A percentile compares a stretch with the other conserved stretches of the same genome.
Conservation (phyloP, 768 basidiomycete species). For the Lactarius tabidus region DNA sequence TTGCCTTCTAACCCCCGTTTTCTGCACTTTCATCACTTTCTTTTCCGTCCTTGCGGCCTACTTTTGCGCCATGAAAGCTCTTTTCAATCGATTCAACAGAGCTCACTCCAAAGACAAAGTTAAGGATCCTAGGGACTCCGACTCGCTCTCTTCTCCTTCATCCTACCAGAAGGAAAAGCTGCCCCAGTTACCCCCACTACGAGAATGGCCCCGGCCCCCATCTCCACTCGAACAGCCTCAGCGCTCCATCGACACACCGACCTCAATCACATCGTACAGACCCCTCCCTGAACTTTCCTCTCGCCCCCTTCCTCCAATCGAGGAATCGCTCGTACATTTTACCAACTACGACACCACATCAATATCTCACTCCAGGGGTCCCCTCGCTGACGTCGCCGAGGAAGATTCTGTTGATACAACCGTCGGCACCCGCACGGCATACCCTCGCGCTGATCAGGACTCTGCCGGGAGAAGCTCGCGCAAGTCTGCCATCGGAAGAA, state of each 20-base stretch:
- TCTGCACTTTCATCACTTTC: slow-evolving; percentile 27
- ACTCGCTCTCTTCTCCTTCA: slow-evolving; percentile 24
- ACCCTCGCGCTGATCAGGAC: slow-evolving; percentile 23
- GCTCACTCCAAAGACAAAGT: slow-evolving; percentile 61
- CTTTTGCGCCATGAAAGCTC: slow-evolving; percentile 65
- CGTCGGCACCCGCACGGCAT: slow-evolving; percentile 23
- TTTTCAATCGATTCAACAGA: slow-evolving; percentile 71
- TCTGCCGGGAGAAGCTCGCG: too few species aligned
- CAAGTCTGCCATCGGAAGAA: slow-evolving; percentile 33
- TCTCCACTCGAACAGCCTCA: slow-evolving; percentile 29
- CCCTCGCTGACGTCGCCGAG: slow-evolving; percentile 23
- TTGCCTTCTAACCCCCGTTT: slow-evolving; percentile 16
- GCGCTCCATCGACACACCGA: slow-evolving; percentile 31
- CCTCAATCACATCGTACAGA: too few species aligned
- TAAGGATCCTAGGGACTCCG: slow-evolving; percentile 40
- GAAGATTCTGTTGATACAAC: slow-evolving; percentile 23
- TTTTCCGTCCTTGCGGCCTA: slow-evolving; percentile 17
- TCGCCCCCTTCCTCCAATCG: slow-evolving; percentile 49
- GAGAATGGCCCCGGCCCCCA: slow-evolving; percentile 66
- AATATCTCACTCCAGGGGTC: slow-evolving; percentile 27
- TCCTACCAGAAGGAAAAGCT: slow-evolving; percentile 54
- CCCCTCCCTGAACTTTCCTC: too few species aligned
- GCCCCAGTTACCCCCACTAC: slow-evolving; percentile 53
- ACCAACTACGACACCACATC: slow-evolving; percentile 29
- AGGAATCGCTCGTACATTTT: slow-evolving; percentile 37